Evolutionary conservation across 2,329 filamentous ascomycete genomes (phyloP), one percentile per base, ranked within the genome.

Genomic region (Cladophialophora carrionii): DNA sequence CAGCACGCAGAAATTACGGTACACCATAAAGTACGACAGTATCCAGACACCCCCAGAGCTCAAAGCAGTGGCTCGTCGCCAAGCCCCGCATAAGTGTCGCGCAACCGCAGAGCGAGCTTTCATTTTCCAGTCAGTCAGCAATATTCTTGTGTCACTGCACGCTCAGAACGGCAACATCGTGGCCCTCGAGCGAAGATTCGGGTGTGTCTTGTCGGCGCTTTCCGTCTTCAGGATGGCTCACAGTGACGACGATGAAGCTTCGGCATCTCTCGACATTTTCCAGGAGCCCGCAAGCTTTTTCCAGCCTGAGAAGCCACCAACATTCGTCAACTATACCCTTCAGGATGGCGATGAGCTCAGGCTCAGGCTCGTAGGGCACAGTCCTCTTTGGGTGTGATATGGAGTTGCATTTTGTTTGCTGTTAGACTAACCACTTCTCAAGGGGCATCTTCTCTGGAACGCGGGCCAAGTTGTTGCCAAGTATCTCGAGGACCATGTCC

Each of bases 371-470:
- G 91, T 96, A 52, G 93, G 93, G 66, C 88, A 91, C 77, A 94
- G 90, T 80, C 91, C 92, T 26, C 85, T 96, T 14, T 96, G 96
- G 86, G 86, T 88, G 85, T 78, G 79, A 53, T 63, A 55, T 52
- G 26, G 17, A 43, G 26, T 63, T 31, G 26, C 55, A 43, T 43
- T 31, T 56, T 26, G 29, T 32, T 20, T 32, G 26, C 12, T 57
- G 52, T 46, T 62, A 53, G 56, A 72, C 72, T 72, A 69, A 73
- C 68, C 49, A 60, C 58, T 62, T 65, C 64, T 67, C 68, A 72
- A 86, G 86, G 93, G 91, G 17, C 91, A 97, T 77, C 85, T 90
- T 70, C 84, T 97, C 32, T 98, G 94, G 94, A 96, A 97, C 77
- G 93, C 91, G 66, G 89, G 89, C 66, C 89, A 90, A 68, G 87